Conservation (phyloP, 2,329 filamentous ascomycete genomes). For the Neurospora sp. region DNA sequence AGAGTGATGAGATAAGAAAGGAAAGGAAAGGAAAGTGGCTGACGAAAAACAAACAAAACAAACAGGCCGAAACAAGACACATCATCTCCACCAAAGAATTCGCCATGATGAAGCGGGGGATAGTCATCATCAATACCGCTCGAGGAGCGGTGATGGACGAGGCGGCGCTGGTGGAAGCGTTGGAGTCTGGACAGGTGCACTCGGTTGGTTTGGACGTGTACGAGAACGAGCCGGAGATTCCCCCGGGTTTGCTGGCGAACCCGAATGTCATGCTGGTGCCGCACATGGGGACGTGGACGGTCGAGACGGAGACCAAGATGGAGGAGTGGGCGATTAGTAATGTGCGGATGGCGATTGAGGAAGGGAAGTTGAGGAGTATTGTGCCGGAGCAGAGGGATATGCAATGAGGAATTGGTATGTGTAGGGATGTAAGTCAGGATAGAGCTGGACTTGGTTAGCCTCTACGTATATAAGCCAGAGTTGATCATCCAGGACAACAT, state of each 20-base stretch:
- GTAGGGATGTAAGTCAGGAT: neutral
- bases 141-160: constrained; percentile 78
- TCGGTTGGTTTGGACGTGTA: constrained; percentile 73
- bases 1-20: neutral
- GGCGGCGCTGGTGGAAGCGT: constrained; percentile 63
- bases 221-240: constrained; percentile 69
- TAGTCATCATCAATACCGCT: constrained; percentile 74
- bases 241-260: constrained; percentile 62
- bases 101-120: constrained; percentile 64
- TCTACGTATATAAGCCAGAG: neutral
- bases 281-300: constrained; percentile 79
- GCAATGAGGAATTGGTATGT: constrained; percentile 1
- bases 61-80: constrained; percentile 55
- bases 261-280: constrained; percentile 66
- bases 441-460: neutral
- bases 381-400: constrained; percentile 58
- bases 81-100: constrained; percentile 66
- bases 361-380: constrained; percentile 53
- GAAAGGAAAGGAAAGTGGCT: neutral
- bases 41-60: neutral
- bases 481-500: neutral
- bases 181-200: constrained; percentile 59
- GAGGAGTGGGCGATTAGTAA: constrained; percentile 69
- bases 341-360: constrained; percentile 51
- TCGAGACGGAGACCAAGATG: constrained; percentile 57